Base-by-base conservation (phyloP, 2,329 filamentous ascomycete species). In the Colletotrichum sp. region DNA sequence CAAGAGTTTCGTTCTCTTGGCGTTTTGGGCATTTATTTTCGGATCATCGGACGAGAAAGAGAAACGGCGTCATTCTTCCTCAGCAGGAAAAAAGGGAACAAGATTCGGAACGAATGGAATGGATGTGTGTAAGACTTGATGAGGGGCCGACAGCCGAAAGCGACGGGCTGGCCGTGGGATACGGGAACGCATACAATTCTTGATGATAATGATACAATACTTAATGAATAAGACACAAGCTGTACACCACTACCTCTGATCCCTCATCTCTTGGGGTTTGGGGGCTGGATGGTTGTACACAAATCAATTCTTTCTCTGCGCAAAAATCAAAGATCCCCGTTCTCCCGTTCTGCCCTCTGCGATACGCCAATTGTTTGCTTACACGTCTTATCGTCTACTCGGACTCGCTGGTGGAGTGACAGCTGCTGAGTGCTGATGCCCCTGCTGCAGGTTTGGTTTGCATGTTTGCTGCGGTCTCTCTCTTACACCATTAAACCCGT, bases 1-100 rank as follows among this genome's bases (percentile, higher is more conserved):
- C 74, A 69, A 52, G 49, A 65, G 59, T 69, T 66, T 73, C 34
- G 64, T 28, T 69, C 57, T 76, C 59, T 65, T 65, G 70, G 59
- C 59, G 65, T 69, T 64, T 71, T 69, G 64, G 32, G 52, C 24
- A 69, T 69, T 69, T 18, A 34, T 44, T 69, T 60, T 26, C 34
- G 59, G 57, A 28, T 65, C 32, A 73, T 76, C 70, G 64, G 74
- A 62, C 57, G 70, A 60, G 34, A 59, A 62, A 24, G 26, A 59
- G 44, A 52, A 52, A 26, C 36, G 10, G 55, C 32, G 44, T 32
- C 24, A 44, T 59, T 60, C n/a, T 28, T 60, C 39, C 13, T 28
- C 15, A 8, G 6, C n/a, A 21, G 10, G 64, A 32, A 52, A 49
- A 7, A 26, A 24, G 16, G 26, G 44, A 52, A 21, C 44, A 44